A percentile compares a stretch with the other conserved stretches of the same genome.
Evolutionary conservation across 1,139 yeast genomes (phyloP).

Genomic region (Pichia sp.): DNA sequence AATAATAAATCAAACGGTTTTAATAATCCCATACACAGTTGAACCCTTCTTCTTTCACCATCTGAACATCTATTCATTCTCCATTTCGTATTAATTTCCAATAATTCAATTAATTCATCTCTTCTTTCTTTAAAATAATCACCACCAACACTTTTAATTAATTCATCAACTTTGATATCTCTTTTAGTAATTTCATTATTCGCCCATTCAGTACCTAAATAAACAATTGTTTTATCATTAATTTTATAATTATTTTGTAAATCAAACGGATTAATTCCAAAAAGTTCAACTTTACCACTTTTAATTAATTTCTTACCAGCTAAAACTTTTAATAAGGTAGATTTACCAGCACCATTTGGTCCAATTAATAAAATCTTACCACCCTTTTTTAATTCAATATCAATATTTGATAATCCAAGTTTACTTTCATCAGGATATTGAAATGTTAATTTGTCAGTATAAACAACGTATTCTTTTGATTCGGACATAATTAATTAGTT

Average conservation of each 20-base stretch:
- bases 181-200: slow-evolving; percentile 82
- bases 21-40: slow-evolving; percentile 84
- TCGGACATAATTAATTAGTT: background rate
- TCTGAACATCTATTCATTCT: slow-evolving; percentile 88
- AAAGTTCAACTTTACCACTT: slow-evolving; percentile 59
- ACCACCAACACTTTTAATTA: slow-evolving; percentile 82
- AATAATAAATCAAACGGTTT: slow-evolving; percentile 84
- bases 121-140: slow-evolving; percentile 66
- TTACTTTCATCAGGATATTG: slow-evolving; percentile 56
- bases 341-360: slow-evolving; percentile 97
- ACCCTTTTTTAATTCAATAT: slow-evolving; percentile 57
- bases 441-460: slow-evolving; percentile 61
- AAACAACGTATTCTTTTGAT: slow-evolving; percentile 42
- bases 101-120: slow-evolving; percentile 61
- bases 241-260: slow-evolving; percentile 32
- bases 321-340: slow-evolving; percentile 72
- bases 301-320: slow-evolving; percentile 90
- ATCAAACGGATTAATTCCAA: slow-evolving; percentile 83
- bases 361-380: slow-evolving; percentile 78
- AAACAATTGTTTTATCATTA: slow-evolving; percentile 54
- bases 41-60: slow-evolving; percentile 93
- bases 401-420: slow-evolving; percentile 64
- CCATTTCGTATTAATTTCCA: slow-evolving; percentile 87
- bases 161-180: slow-evolving; percentile 78
- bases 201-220: slow-evolving; percentile 97